Evolutionary conservation across 352 stramenopile species (phyloP), one percentile per base, ranked within the genome.

Genomic region (Elongisporangium senticosum): DNA sequence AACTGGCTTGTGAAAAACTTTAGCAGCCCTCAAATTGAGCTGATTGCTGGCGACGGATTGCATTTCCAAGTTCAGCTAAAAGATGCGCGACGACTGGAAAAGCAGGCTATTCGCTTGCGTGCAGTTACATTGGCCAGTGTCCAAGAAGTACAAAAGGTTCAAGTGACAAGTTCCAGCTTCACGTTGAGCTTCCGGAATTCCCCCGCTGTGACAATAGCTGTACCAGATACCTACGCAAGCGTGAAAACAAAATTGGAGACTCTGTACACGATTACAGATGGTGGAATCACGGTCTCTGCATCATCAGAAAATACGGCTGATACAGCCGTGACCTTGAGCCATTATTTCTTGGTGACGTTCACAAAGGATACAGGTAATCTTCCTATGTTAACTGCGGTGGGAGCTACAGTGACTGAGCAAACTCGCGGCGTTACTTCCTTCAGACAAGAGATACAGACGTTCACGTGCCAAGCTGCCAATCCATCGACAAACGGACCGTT

Each of bases 21-120:
- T 51, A 69, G 58, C 22, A 68, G 82, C 7, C 75, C 83, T 14
- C 55, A 72, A 17, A 77, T 90, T 48, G 68, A 77, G 19, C 61
- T 92, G n/a, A 59, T 77, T 50, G 74, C 80, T 15, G 79, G 82
- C 0, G 61, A 87, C 1, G 55, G 64, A 0, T 65, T 92, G 0
- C 59, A 57, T 17, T 97, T 98, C 49, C 83, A 93, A 56, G 87
- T 99, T 17, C 85, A 96, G 65, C 71, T 97, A 13, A 96, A 96
- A 56, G 96, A 98, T 60, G 71, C 68, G 4, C 79, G 85, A 15
- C 77, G 85, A 4, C 53, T 89, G 0, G 85, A 91, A 52, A 40
- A 89, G 19, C 85, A 94, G 50, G 79, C 73, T 3, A 63, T 94
- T 59, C 77, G 79, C 1, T 22, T 89, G 3, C 69, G 77, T 1